Conservation (phyloP, 2,329 filamentous ascomycete species). For the Nothophoma quercina region DNA sequence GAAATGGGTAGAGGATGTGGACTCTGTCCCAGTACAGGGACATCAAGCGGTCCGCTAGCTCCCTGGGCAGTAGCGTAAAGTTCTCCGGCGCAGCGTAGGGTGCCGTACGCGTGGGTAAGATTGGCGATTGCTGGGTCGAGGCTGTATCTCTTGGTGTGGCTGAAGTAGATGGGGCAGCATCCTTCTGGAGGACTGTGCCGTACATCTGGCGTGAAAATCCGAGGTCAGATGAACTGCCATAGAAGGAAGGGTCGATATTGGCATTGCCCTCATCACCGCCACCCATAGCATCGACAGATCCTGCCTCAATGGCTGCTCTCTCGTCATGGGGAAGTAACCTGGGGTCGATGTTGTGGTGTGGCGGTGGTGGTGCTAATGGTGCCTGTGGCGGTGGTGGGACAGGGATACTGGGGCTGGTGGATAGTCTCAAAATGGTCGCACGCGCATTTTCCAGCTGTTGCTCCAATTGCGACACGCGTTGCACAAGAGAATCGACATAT, state of each 20-base stretch:
- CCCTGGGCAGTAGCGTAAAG: conserved; percentile 16
- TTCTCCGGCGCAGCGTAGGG: conserved; percentile 7
- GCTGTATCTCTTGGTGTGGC: not conserved
- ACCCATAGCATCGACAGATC: conserved; percentile 17
- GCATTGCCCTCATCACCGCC: conserved; percentile 1
- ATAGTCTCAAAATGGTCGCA: conserved; percentile 1
- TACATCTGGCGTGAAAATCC: conserved; percentile 19
- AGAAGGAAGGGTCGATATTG: conserved; percentile 6
- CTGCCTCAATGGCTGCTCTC: not conserved
- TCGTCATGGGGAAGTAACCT: conserved; percentile 5
- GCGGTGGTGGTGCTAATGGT: not conserved
- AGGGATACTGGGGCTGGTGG: not conserved
- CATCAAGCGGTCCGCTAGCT: conserved; percentile 12
- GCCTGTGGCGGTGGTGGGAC: not conserved
- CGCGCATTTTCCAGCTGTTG: conserved; percentile 10
- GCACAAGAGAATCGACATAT: conserved; percentile 14
- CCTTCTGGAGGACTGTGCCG: conserved; percentile 7
- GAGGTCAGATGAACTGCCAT: conserved; percentile 18
- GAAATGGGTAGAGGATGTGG: conserved; percentile 15
- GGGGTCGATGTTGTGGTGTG: conserved; percentile 6
- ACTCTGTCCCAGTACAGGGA: conserved; percentile 16
- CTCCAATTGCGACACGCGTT: conserved; percentile 15
- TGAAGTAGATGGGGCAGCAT: not conserved
- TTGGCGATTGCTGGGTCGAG: not conserved
- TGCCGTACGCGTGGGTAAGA: not conserved